These are phyloP conservation scores for Kodamaea plutei DNA, from an alignment of 1,139 yeast genomes.

Conservation along the genomic window DNA sequence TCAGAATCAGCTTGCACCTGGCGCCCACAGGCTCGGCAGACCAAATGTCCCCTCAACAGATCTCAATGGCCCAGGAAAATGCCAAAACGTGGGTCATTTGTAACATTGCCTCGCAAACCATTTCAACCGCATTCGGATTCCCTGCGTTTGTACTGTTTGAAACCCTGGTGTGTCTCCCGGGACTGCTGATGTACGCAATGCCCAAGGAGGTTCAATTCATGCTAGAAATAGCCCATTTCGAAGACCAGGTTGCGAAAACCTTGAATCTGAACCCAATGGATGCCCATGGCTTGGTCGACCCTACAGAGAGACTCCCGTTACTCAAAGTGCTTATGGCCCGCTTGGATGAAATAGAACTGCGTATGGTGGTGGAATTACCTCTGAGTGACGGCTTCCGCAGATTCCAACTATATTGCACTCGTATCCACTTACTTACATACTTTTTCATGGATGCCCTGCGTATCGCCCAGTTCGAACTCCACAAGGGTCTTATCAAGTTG, in stretches of 20 bases:
- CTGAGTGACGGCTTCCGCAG: conserved; percentile 60
- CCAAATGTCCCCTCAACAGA: conserved; percentile 23
- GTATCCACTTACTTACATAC: conserved; percentile 77
- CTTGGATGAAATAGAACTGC: conserved; percentile 69
- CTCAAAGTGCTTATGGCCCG: conserved; percentile 67
- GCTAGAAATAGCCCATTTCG: conserved; percentile 80
- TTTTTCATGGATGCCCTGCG: conserved; percentile 67
- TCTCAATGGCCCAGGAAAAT: conserved; percentile 63
- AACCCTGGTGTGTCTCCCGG: conserved; percentile 56
- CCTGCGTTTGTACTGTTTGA: conserved; percentile 90
- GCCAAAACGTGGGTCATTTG: conserved; percentile 91
- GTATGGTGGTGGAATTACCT: conserved; percentile 28
- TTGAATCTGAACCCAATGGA: conserved; percentile 70
- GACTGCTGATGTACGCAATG: conserved; percentile 25
- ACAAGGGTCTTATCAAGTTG: conserved; percentile 69
- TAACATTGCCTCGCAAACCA: conserved; percentile 81
- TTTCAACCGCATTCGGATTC: conserved; percentile 90
- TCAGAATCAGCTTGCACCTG: conserved; percentile 82
- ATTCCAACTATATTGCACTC: conserved; percentile 64
- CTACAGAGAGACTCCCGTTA: conserved; percentile 69
- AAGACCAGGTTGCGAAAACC: conserved; percentile 78
- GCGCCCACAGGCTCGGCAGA: conserved; percentile 32
- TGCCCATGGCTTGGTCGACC: conserved; percentile 60
- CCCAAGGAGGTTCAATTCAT: conserved; percentile 65
- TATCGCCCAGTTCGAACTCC: conserved; percentile 57